Evolutionary conservation across 768 basidiomycete genomes (phyloP).

Genomic region (Auriscalpium orientale): DNA sequence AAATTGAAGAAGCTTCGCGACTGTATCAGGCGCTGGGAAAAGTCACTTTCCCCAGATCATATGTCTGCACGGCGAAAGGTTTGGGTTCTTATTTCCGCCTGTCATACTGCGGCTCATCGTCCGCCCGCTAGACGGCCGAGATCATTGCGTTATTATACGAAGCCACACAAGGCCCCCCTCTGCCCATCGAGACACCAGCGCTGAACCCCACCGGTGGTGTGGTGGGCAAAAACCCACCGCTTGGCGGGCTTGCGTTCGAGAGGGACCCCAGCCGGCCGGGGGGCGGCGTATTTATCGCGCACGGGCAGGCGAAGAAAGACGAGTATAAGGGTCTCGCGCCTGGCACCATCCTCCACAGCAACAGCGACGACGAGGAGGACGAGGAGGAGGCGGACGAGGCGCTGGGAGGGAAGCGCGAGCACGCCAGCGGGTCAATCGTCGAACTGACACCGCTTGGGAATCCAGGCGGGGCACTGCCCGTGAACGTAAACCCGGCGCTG

Average conservation of each 20-base stretch:
- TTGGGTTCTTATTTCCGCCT: conserved; percentile 29
- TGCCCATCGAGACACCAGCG: conserved; percentile 41
- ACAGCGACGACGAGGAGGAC: conserved; percentile 27
- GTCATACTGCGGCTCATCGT: conserved; percentile 1
- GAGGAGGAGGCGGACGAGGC: conserved; percentile 10
- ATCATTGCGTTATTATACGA: conserved; percentile 89
- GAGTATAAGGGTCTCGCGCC: conserved; percentile 37
- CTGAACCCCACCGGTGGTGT: conserved; percentile 78
- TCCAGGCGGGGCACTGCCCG: conserved; percentile 19
- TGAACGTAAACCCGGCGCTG: conserved; percentile 73
- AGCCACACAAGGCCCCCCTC: conserved; percentile 77
- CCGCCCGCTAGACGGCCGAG: conserved; percentile 64
- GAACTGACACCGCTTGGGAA: conserved; percentile 45
- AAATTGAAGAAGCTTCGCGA: conserved; percentile 78
- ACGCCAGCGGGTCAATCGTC: conserved; percentile 21
- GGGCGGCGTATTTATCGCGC: conserved; percentile 78
- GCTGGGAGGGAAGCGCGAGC: conserved; percentile 4
- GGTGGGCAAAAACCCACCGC: conserved; percentile 43
- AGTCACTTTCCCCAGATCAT: conserved; percentile 80
- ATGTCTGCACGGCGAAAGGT: conserved; percentile 90
- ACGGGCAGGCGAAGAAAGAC: conserved; percentile 21
- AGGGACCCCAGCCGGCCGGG: conserved; percentile 78
- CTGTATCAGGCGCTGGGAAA: conserved; percentile 83
- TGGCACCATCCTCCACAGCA: conserved; percentile 45
- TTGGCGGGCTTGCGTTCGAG: conserved; percentile 56